phyloP scores from a whole-genome alignment of 768 basidiomycete species.

The Russula griseocarnosa region DNA sequence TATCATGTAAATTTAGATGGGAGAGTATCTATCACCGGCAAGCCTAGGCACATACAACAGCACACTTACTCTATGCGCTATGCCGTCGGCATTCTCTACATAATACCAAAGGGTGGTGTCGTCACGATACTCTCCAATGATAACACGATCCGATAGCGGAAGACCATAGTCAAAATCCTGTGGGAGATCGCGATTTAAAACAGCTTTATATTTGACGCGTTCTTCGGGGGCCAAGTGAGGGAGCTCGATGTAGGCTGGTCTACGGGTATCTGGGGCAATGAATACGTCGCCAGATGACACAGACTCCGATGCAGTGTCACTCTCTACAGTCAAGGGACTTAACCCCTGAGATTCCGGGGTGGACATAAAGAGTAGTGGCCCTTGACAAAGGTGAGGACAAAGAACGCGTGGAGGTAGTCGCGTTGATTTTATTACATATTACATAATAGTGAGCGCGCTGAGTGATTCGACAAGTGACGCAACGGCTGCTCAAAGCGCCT shows the following conservation, averaged over 20 bases:
- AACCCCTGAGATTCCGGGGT: not conserved
- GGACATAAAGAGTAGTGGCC: conserved; percentile 3
- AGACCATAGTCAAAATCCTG: conserved; percentile 18
- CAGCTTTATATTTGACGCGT: conserved; percentile 18
- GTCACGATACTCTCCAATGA: conserved; percentile 26
- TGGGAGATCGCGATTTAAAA: conserved; percentile 21
- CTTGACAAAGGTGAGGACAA: not conserved
- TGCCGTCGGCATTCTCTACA: conserved; percentile 17
- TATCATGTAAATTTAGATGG: not conserved
- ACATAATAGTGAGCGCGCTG: conserved; percentile 18
- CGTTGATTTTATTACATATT: not conserved
- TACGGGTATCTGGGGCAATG: not conserved
- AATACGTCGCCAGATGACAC: not conserved
- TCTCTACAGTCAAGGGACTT: not conserved
- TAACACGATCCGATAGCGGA: conserved; percentile 17
- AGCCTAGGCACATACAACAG: not conserved
- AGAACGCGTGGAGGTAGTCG: not conserved
- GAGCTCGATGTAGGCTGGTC: conserved; percentile 8
- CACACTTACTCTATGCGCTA: conserved; percentile 23
- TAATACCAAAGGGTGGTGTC: conserved; percentile 25
- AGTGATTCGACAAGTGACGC: not conserved
- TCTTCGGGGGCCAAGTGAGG: conserved; percentile 12
- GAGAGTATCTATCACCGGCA: not conserved
- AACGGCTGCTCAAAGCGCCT: not conserved
- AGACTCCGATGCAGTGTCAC: not conserved